These are phyloP conservation scores for Hymenoscyphus scutula DNA, from an alignment of 2,329 filamentous ascomycete genomes.

Conservation along the genomic window DNA sequence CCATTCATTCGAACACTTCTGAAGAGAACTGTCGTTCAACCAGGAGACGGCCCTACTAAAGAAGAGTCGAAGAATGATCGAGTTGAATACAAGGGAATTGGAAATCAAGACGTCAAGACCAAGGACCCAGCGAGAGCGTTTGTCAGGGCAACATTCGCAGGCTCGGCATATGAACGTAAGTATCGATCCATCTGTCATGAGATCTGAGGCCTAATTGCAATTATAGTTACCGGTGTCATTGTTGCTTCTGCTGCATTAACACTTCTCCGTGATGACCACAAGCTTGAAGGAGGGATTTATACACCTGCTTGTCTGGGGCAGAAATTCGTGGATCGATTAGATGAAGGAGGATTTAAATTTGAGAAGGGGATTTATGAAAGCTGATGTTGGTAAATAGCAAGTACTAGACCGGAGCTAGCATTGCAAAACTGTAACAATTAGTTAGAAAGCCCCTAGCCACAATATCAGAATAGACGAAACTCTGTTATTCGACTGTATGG, in stretches of 20 bases:
- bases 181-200: no score
- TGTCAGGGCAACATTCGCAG: constrained; percentile 54
- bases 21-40: constrained; percentile 47
- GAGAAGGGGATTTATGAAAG: constrained; percentile 49
- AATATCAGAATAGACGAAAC: background rate
- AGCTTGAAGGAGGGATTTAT: constrained; percentile 64
- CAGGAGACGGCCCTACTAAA: constrained; percentile 52
- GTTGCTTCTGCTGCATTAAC: constrained; percentile 63
- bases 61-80: constrained; percentile 57
- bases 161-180: constrained; percentile 64
- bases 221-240: constrained; percentile 65
- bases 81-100: constrained; percentile 63
- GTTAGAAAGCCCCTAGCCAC: background rate
- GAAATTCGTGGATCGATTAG: constrained; percentile 61
- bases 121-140: constrained; percentile 44
- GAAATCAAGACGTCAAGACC: constrained; percentile 52
- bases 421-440: background rate
- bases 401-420: background rate
- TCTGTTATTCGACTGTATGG: no score
- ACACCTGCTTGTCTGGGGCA: constrained; percentile 72
- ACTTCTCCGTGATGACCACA: constrained; percentile 59
- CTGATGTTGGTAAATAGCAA: background rate
- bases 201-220: no score
- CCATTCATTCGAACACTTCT: constrained; percentile 42
- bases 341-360: constrained; percentile 60